These are phyloP conservation scores for Phytophthora litchii DNA, from an alignment of 352 stramenopile species.

Conservation along the genomic window DNA sequence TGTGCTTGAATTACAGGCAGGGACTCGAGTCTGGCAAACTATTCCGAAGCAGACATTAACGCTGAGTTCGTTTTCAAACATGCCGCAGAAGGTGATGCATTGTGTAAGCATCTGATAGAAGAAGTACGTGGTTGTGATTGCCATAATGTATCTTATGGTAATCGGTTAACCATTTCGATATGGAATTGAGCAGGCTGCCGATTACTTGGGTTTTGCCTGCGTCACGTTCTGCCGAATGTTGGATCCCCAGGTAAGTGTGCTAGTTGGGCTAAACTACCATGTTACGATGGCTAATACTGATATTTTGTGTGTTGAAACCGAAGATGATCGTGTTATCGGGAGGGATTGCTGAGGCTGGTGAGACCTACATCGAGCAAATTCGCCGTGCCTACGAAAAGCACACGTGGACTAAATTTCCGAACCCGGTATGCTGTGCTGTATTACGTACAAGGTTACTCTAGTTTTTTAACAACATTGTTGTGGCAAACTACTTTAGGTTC, in stretches of 20 bases:
- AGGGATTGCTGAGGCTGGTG: conserved; percentile 73
- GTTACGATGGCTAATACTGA: background rate
- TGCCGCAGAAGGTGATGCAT: conserved; percentile 63
- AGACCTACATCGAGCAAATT: conserved; percentile 74
- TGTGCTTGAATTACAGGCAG: conserved; percentile 35
- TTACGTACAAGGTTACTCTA: background rate
- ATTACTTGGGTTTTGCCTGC: conserved; percentile 85
- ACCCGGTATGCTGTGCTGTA: conserved; percentile 51
- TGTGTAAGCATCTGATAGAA: conserved; percentile 73
- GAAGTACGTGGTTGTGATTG: conserved; percentile 41
- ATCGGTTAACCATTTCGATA: conserved; percentile 10
- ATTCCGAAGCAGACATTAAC: conserved; percentile 57
- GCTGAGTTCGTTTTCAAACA: conserved; percentile 77
- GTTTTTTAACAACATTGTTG: background rate
- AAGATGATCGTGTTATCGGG: conserved; percentile 85
- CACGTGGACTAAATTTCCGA: conserved; percentile 73
- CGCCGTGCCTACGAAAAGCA: conserved; percentile 66
- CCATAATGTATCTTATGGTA: background rate
- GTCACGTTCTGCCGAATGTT: conserved; percentile 80
- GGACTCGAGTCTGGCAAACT: conserved; percentile 51
- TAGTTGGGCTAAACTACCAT: background rate
- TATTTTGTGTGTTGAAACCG: background rate
- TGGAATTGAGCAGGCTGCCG: conserved; percentile 52
- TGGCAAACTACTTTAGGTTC: conserved; percentile 48
- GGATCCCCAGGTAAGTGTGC: conserved; percentile 66